Evolutionary conservation across 306 rosid species (phyloP).

Genomic region (Purshia tridentata): DNA sequence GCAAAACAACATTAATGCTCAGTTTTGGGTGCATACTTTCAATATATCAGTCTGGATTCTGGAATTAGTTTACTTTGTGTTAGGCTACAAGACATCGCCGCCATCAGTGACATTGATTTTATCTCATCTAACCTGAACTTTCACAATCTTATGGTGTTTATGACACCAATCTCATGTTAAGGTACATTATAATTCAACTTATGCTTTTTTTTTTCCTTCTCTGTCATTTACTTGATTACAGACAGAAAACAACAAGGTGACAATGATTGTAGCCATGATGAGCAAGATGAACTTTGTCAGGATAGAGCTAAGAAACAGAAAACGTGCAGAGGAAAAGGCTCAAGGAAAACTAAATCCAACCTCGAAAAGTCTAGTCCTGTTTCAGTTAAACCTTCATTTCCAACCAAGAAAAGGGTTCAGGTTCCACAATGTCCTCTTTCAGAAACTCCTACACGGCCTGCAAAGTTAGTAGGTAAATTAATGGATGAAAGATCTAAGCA

Average conservation of each 20-base stretch:
- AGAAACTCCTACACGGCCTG: constrained; percentile 49
- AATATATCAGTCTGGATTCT: background rate
- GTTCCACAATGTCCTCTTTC: constrained; percentile 67
- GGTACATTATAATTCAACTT: background rate
- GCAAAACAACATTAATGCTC: background rate
- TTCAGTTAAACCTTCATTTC: constrained; percentile 68
- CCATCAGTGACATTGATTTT: background rate
- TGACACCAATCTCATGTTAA: background rate
- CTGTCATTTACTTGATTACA: constrained; percentile 17
- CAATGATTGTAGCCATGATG: constrained; percentile 24
- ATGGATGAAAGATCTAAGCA: constrained; percentile 34
- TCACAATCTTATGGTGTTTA: background rate
- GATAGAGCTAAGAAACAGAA: constrained; percentile 23
- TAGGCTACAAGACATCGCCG: background rate
- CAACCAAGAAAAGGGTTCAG: constrained; percentile 89
- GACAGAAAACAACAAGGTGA: constrained; percentile 49
- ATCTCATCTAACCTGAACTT: background rate
- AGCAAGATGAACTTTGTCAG: constrained; percentile 28
- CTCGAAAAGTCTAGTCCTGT: constrained; percentile 29
- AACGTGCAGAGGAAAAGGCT: constrained; percentile 29
- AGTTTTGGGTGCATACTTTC: background rate
- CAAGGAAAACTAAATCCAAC: constrained; percentile 28
- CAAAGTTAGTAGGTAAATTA: constrained; percentile 31
- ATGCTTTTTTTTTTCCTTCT: background rate
- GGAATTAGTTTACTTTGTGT: background rate